A percentile compares a stretch with the other conserved stretches of the same genome.
Conservation (phyloP, 2,329 filamentous ascomycete genomes). For the Tolypocladium capitatum region DNA sequence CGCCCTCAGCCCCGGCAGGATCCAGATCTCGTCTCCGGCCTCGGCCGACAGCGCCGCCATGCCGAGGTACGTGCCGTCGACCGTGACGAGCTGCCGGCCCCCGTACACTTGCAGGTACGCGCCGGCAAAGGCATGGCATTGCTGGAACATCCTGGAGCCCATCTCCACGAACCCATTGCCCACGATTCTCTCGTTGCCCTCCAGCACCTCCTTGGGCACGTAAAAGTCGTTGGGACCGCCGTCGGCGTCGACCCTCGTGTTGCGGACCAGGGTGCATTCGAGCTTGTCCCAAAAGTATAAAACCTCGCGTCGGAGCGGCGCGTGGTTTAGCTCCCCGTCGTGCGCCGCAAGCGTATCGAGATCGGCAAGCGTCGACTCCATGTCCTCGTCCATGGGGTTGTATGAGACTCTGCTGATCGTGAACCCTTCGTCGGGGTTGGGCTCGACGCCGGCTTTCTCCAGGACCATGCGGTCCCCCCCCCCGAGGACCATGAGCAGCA, state of each 20-base stretch:
- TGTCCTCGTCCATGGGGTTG: conserved; percentile 9
- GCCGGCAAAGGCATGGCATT: conserved; percentile 8
- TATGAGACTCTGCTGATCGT: conserved; percentile 5
- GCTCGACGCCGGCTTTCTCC: conserved; percentile 15
- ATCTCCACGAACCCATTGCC: conserved; percentile 7
- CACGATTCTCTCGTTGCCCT: conserved; percentile 7
- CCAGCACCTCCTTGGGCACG: conserved; percentile 6
- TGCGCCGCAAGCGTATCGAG: conserved; percentile 7
- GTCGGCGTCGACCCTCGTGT: conserved; percentile 3
- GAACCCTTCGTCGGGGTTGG: conserved; percentile 1
- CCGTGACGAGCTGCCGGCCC: conserved; percentile 10
- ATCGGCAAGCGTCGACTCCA: conserved; percentile 6
- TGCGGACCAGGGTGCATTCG: conserved; percentile 8
- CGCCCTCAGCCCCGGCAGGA: conserved; percentile 9
- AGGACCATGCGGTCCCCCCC: conserved; percentile 21
- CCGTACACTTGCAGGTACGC: conserved; percentile 9
- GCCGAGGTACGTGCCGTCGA: conserved; percentile 7
- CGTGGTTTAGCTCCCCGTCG: conserved; percentile 7
- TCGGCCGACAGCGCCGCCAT: conserved; percentile 7
- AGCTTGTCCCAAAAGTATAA: conserved; percentile 9
- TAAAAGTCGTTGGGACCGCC: conserved; percentile 8
- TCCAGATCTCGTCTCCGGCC: conserved; percentile 11
- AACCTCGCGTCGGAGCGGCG: conserved; percentile 9
- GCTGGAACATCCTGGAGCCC: conserved; percentile 6
- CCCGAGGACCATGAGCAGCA: conserved; percentile 12